Conservation (phyloP, 1,139 yeast genomes). For the Candida tropicalis region DNA sequence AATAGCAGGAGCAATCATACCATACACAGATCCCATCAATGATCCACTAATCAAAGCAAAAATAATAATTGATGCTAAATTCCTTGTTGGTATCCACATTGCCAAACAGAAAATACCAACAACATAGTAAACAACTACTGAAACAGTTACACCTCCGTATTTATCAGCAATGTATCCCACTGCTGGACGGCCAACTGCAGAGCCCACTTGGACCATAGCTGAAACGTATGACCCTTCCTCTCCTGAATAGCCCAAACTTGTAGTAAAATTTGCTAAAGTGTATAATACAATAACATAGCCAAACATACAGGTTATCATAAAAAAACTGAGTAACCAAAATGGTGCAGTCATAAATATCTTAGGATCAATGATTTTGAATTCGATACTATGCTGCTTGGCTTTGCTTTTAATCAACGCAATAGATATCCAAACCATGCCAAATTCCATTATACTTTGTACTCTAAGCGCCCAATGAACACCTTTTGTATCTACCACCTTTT, state of each 20-base stretch:
- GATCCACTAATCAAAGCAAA: conserved; percentile 30
- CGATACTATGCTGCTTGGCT: conserved; percentile 26
- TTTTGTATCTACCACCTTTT: conserved; percentile 28
- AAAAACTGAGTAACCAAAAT: conserved; percentile 32
- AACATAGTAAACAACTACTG: conserved; percentile 25
- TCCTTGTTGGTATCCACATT: conserved; percentile 40
- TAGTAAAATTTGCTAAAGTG: conserved; percentile 47
- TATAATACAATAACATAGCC: conserved; percentile 51
- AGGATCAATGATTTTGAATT: conserved; percentile 37
- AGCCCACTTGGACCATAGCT: conserved; percentile 49
- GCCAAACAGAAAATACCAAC: conserved; percentile 32
- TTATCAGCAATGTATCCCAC: conserved; percentile 43
- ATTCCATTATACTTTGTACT: conserved; percentile 38
- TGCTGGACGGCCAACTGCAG: conserved; percentile 41
- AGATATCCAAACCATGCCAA: conserved; percentile 35
- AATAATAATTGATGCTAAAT: conserved; percentile 31
- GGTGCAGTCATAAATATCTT: conserved; percentile 31
- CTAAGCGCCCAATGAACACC: conserved; percentile 40
- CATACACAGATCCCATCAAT: conserved; percentile 33
- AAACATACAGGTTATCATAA: conserved; percentile 43
- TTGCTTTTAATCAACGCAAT: conserved; percentile 27
- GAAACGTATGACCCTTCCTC: conserved; percentile 46
- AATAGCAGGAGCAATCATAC: conserved; percentile 30
- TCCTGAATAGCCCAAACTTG: conserved; percentile 44
- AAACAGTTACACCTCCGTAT: conserved; percentile 43